Percentiles rank a stretch among this genome's conserved stretches.
Evolutionary conservation across 148 eudicot species (phyloP).

Genomic region (Vaccinium vitisidaea): DNA sequence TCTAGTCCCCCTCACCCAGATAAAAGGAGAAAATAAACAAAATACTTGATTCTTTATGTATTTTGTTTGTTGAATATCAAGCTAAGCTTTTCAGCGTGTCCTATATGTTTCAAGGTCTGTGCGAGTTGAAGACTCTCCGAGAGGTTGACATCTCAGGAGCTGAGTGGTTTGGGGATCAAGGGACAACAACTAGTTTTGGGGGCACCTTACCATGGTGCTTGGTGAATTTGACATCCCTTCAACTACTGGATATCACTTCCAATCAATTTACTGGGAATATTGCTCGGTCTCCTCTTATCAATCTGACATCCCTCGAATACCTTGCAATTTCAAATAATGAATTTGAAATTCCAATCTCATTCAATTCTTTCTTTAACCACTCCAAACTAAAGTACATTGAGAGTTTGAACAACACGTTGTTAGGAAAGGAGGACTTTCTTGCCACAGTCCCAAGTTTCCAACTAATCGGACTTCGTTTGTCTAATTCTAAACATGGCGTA

Average conservation of each 20-base stretch:
- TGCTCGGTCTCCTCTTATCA: background rate
- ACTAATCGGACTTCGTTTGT: slow-evolving; percentile 4
- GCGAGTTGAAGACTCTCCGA: background rate
- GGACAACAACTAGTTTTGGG: background rate
- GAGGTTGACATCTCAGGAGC: background rate
- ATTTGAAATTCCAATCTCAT: slow-evolving; percentile 11
- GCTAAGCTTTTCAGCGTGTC: background rate
- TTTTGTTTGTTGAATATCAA: background rate
- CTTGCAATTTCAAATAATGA: slow-evolving; percentile 7
- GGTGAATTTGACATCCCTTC: background rate
- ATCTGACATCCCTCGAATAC: slow-evolving; percentile 1
- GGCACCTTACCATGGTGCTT: background rate
- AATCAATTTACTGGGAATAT: background rate
- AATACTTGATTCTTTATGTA: background rate
- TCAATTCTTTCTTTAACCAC: background rate
- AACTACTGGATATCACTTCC: background rate
- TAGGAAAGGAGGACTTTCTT: background rate
- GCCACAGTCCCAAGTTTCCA: slow-evolving; percentile 16
- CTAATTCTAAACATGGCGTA: background rate
- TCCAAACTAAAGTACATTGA: background rate
- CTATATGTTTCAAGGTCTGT: background rate
- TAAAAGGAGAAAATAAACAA: background rate
- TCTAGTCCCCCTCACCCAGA: background rate
- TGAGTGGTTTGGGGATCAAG: no score
- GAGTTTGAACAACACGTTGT: background rate